Base-by-base conservation (phyloP, 176 grass and related monocot genomes). In the Zoysia pacifica region DNA sequence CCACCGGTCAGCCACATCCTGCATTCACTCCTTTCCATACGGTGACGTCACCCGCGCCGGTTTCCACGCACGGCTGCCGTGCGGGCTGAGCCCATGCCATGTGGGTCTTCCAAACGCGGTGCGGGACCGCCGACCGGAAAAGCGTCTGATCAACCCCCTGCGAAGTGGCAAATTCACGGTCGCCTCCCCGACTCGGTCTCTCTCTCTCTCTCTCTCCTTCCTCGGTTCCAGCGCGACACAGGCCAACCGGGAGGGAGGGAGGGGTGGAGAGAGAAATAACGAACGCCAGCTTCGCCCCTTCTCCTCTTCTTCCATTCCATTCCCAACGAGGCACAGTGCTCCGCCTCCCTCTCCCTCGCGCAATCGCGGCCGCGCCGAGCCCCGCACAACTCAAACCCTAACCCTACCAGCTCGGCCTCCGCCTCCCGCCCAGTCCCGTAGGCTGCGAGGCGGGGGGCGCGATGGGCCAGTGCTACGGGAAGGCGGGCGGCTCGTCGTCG, bases 391-490 rank as follows among this genome's bases (percentile, higher is more conserved):
- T 77, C 89, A 73, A 84, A 78, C 85, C 85, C 81, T 89, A 73
- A 65, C 62, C 65, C 77, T 46, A 58, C 65, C 14, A 63, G 63
- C 62, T 47, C 65, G 40, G 19, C 67, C 82, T 53, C 65, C 43
- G 50, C 63, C 51, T 41, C 63, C 67, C 41, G 43, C 43, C 2
- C 41, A 11, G 50, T 13, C 10, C 20, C 16, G 42, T 15, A 70
- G 63, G 19, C 70, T 28, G 28, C 15, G 51, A 59, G 70, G 71
- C 18, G 43, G 59, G 7, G 59, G 50, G 3, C 45, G 52, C 70
- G 71, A 99, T 95, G 96, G 96, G 96, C 49, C 88, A 93, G 86
- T 99, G 96, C 90, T 86, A 95, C 83, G 93, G 93, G 15, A 93
- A 87, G 84, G 39, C 77, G 63, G 86, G 86, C 56, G 56, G 58